Percentiles rank a stretch among this genome's conserved stretches.
phyloP scores from a whole-genome alignment of 495 filamentous ascomycete genomes.

The Coniosporium apollinis region DNA sequence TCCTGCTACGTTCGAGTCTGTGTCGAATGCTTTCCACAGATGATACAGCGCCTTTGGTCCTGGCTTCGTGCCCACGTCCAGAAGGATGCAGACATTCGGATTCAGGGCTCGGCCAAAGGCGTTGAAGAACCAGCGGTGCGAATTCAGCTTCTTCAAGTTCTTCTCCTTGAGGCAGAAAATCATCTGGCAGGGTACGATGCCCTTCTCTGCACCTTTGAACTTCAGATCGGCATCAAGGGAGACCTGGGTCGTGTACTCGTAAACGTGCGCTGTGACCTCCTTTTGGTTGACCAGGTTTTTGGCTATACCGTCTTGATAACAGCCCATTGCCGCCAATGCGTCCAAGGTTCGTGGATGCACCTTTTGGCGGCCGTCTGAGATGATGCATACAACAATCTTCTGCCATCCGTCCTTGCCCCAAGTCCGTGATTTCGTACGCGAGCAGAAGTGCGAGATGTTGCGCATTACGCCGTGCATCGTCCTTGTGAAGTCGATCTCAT shows the following conservation, averaged over 20 bases:
- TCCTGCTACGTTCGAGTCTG: constrained; percentile 88
- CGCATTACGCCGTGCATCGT: constrained; percentile 99
- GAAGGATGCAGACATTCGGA: constrained; percentile 89
- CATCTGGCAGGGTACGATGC: constrained; percentile 96
- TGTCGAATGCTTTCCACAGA: constrained; percentile 97
- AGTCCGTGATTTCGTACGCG: constrained; percentile 74
- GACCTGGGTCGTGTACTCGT: constrained; percentile 98
- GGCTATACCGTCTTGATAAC: constrained; percentile 97
- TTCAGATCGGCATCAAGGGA: constrained; percentile 88
- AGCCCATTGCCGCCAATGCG: constrained; percentile 90
- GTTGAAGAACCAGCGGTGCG: constrained; percentile 99
- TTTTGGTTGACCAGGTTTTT: constrained; percentile 94
- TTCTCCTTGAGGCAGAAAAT: constrained; percentile 98
- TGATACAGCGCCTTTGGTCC: constrained; percentile 82
- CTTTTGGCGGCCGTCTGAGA: constrained; percentile 85
- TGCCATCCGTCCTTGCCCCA: constrained; percentile 98
- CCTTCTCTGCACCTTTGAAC: constrained; percentile 98
- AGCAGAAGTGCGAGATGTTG: constrained; percentile 93
- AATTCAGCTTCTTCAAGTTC: constrained; percentile 96
- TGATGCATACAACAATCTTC: constrained; percentile 96
- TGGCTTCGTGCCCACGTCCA: constrained; percentile 90
- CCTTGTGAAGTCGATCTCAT: constrained; percentile 87
- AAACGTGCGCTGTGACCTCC: constrained; percentile 76
- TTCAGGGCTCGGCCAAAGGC: constrained; percentile 85
- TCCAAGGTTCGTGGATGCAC: constrained; percentile 89